These are phyloP conservation scores for Choanephora cucurbitarum DNA, from an alignment of 371 early-diverging fungal species.

Conservation along the genomic window DNA sequence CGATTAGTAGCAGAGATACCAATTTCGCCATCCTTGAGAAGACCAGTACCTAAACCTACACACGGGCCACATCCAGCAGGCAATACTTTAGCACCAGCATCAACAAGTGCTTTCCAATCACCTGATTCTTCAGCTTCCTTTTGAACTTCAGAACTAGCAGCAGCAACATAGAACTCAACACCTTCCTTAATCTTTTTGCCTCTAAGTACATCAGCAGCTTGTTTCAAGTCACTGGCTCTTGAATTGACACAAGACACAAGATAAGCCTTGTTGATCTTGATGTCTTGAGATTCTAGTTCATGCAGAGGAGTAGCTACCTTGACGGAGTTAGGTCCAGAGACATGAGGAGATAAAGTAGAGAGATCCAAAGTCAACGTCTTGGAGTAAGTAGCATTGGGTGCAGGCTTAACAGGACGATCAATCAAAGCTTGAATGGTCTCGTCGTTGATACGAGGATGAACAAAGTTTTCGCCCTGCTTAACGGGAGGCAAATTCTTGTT, in stretches of 20 bases:
- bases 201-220: constrained; percentile 84
- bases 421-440: constrained; percentile 58
- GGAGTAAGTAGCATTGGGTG: constrained; percentile 75
- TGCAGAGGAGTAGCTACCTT: constrained; percentile 83
- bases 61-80: constrained; percentile 98
- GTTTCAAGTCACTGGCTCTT: constrained; percentile 81
- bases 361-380: constrained; percentile 90
- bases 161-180: constrained; percentile 96
- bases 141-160: constrained; percentile 91
- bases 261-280: constrained; percentile 92
- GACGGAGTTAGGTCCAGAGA: constrained; percentile 94
- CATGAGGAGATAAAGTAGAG: constrained; percentile 80
- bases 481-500: constrained; percentile 48
- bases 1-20: constrained; percentile 97
- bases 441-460: constrained; percentile 76
- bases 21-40: constrained; percentile 91
- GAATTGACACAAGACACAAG: constrained; percentile 95
- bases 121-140: constrained; percentile 81
- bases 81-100: constrained; percentile 88
- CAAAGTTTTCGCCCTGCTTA: constrained; percentile 45
- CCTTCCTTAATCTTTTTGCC: constrained; percentile 75
- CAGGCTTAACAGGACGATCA: constrained; percentile 59
- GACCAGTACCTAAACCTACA: constrained; percentile 89
- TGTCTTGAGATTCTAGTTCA: constrained; percentile 68
- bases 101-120: constrained; percentile 84